These are phyloP conservation scores for Pichia deserticola DNA, from an alignment of 805 yeast species.

Conservation along the genomic window DNA sequence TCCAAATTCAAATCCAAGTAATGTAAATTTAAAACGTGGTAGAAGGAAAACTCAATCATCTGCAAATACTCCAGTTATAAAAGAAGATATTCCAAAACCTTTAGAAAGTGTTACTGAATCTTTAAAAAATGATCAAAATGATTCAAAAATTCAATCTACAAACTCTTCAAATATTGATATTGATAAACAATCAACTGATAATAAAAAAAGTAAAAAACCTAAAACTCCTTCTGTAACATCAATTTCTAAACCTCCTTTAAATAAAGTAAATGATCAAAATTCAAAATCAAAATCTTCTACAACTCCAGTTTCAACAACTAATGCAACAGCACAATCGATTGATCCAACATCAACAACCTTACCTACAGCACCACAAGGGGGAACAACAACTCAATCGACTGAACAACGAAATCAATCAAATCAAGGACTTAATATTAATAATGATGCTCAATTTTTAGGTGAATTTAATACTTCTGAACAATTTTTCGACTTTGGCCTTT, in stretches of 20 bases:
- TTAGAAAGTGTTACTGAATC: constrained; percentile 7
- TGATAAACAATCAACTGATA: not conserved
- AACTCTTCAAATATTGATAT: too few relatives aligned
- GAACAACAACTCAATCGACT: not conserved
- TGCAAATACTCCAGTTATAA: constrained; percentile 21
- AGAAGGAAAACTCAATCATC: constrained; percentile 11
- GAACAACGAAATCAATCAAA: not conserved
- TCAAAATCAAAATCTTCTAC: not conserved
- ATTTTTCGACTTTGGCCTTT: constrained; percentile 23
- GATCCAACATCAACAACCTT: too few relatives aligned
- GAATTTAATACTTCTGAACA: constrained; percentile 26
- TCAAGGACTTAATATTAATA: constrained; percentile 13
- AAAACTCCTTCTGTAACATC: not conserved
- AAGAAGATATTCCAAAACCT: constrained; percentile 19
- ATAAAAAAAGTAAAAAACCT: not conserved
- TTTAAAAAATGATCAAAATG: not conserved
- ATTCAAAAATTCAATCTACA: not conserved
- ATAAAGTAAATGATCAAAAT: not conserved
- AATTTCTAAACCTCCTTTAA: not conserved
- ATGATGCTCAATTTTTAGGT: constrained; percentile 37
- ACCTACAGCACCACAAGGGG: too few relatives aligned
- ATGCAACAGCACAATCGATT: too few relatives aligned
- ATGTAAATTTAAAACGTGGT: not conserved
- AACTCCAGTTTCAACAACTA: too few relatives aligned
- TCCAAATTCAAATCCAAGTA: constrained; percentile 19